These are phyloP conservation scores for Phoma sp. DNA, from an alignment of 2,329 filamentous ascomycete species.

Conservation along the genomic window DNA sequence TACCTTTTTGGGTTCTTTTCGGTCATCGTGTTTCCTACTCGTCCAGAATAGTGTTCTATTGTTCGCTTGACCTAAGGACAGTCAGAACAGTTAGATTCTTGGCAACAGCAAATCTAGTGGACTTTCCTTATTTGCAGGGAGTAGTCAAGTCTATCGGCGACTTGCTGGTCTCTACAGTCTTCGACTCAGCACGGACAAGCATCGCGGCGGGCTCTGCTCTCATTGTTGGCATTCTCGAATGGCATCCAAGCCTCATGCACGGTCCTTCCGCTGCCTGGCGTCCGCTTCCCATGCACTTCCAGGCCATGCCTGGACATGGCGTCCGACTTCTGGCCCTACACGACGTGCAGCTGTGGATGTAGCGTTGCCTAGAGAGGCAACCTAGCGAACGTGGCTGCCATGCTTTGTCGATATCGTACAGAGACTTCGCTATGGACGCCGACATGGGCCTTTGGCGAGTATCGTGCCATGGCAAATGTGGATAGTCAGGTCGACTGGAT, in stretches of 20 bases:
- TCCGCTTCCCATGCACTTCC: constrained; percentile 1
- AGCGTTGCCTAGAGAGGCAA: constrained; percentile 3
- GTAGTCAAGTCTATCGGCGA: not conserved
- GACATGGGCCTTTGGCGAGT: constrained; percentile 5
- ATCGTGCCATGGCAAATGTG: constrained; percentile 6
- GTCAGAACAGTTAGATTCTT: not conserved
- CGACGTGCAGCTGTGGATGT: constrained; percentile 2
- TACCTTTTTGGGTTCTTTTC: not conserved
- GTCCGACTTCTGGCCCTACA: not conserved
- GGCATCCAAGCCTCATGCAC: constrained; percentile 2
- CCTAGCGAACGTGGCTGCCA: constrained; percentile 20
- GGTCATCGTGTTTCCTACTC: not conserved
- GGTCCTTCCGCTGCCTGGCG: constrained; percentile 1
- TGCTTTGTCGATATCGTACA: constrained; percentile 6
- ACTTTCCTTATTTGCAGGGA: not conserved
- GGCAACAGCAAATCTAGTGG: not conserved
- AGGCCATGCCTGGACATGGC: constrained; percentile 12
- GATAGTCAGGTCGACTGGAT: constrained; percentile 6
- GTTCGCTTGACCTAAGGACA: not conserved
- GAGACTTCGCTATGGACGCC: not conserved
- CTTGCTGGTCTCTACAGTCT: not conserved
- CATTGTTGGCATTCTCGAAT: not conserved
- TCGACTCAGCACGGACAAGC: not conserved
- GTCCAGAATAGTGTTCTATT: not conserved
- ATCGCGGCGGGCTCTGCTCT: not conserved